Percentiles rank a stretch among this genome's conserved stretches.
These are phyloP conservation scores for Magnusiomyces fungicola DNA, from an alignment of 1,139 yeast genomes.

Conservation along the genomic window DNA sequence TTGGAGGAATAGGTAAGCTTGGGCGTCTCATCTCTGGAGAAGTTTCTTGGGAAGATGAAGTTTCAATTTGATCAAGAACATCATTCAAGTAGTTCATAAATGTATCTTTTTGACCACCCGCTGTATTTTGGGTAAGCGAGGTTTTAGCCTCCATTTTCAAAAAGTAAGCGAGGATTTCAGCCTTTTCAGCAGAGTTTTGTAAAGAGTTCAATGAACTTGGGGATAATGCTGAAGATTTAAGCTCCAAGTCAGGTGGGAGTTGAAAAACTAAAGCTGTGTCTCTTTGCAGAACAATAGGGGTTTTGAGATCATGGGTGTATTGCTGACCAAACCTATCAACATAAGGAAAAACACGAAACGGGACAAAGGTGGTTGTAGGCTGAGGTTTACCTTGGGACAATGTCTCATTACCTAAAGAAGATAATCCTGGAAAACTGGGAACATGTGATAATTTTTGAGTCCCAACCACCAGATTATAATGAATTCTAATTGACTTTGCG, in stretches of 20 bases:
- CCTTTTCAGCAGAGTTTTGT: neutral
- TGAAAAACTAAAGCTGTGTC: slow-evolving; percentile 21
- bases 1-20: neutral
- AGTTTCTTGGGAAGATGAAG: neutral
- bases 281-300: slow-evolving; percentile 25
- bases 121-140: neutral
- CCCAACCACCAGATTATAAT: slow-evolving; percentile 41
- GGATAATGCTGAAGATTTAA: neutral
- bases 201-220: neutral
- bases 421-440: neutral
- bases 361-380: slow-evolving; percentile 36
- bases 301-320: slow-evolving; percentile 22
- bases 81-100: neutral
- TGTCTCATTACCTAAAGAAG: neutral
- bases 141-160: neutral
- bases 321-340: slow-evolving; percentile 31
- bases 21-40: neutral
- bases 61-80: neutral
- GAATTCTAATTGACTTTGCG: slow-evolving; percentile 34
- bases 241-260: slow-evolving; percentile 6
- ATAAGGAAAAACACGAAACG: slow-evolving; percentile 38
- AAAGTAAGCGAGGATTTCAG: neutral
- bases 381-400: slow-evolving; percentile 24
- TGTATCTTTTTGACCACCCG: neutral
- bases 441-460: slow-evolving; percentile 31